Percentiles rank a stretch among this genome's conserved stretches.
Conservation (phyloP, 306 rosid species). For the peach (Prunus persica) region DNA sequence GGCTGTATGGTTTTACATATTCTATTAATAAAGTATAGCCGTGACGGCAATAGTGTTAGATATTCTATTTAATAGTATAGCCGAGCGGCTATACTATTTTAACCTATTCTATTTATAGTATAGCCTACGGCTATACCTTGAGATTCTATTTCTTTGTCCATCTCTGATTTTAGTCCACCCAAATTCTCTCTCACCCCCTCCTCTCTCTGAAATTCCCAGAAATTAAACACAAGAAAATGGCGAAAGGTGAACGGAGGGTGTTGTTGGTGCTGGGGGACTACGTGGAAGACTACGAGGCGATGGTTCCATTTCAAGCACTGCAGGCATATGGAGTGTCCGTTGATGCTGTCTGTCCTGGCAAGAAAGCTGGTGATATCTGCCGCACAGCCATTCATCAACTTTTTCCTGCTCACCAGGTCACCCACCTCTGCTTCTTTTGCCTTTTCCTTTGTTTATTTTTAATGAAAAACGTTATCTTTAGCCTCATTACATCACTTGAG, state of each 20-base stretch:
- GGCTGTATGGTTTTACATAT: too few species aligned
- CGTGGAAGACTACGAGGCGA: constrained; percentile 85
- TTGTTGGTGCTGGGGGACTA: constrained; percentile 79
- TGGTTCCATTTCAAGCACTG: constrained; percentile 86
- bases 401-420: constrained; percentile 56
- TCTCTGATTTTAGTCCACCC: not conserved
- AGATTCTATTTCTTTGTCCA: too few species aligned
- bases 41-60: accelerated
- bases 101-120: too few species aligned
- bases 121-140: too few species aligned
- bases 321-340: constrained; percentile 72
- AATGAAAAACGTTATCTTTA: too few species aligned
- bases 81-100: too few species aligned
- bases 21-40: too few species aligned
- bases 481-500: too few species aligned
- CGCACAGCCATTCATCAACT: constrained; percentile 59
- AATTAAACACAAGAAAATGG: constrained; percentile 10
- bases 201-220: not conserved
- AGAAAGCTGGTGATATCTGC: constrained; percentile 69
- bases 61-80: too few species aligned
- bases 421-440: not conserved
- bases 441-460: too few species aligned
- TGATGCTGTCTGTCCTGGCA: constrained; percentile 83
- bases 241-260: constrained; percentile 41
- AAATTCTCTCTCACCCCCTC: not conserved